Base-by-base conservation (phyloP, 306 rosid genomes). In the barrel medic (Medicago truncatula) region DNA sequence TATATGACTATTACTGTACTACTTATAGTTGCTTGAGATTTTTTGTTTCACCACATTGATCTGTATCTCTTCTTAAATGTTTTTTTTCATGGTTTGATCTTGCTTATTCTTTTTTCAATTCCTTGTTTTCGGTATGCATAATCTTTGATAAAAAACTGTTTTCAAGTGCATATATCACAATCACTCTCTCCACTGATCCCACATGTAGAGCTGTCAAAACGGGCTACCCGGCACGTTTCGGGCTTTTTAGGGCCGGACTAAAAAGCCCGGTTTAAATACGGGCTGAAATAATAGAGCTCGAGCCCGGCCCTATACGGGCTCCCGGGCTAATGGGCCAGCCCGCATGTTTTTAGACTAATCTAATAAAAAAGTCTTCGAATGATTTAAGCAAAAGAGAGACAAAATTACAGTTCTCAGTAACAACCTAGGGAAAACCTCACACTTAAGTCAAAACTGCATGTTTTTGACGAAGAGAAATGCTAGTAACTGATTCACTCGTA, bases 71-170 rank as follows among this genome's bases (percentile, higher is more conserved):
- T 61, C 20, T 61, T 8, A 36, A 61, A 34, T 53, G 15, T 41
- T 20, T 64, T 67, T 9, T 76, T 17, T 70, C 52, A 21, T 34
- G 18, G 59, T 47, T 38, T 46, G 58, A 31, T 56, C 71, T 61
- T 34, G 13, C n/a, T 34, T 12, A 31, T 11, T 58, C 2, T 13
- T 31, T 44, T 47, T 43, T 18, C 52, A 20, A 47, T 61, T 49
- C 41, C 44, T 60, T 53, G 58, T 6, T 13, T 40, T 78, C 44
- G 20, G 61, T 49, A 40, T 47, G 52, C 44, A 50, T 18, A 21
- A 44, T 17, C 13, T 59, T 44, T 34, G 20, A 62, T 62, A 21
- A 62, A 8, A 61, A 31, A 34, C 67, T 62, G 67, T 62, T 62
- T 61, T 31, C 44, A 61, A 34, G 15, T 61, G 44, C 31, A 61